A percentile compares a stretch with the other conserved stretches of the same genome.
These are phyloP conservation scores for Linaria vulgaris DNA, from an alignment of 257 asterid species.

Conservation along the genomic window DNA sequence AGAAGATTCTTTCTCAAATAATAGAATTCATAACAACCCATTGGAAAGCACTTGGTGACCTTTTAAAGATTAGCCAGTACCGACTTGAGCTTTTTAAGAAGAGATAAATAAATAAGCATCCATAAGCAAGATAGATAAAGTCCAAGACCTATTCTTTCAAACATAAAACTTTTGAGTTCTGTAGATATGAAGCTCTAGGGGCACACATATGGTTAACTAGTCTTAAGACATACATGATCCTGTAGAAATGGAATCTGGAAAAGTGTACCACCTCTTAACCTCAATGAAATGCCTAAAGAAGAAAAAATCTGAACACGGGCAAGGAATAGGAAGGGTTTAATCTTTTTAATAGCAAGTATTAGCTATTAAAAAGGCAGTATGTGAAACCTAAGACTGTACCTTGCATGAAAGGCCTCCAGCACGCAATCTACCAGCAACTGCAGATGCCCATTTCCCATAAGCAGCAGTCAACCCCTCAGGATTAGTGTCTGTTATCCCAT, in stretches of 20 bases:
- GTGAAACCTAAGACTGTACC: slow-evolving; percentile 40
- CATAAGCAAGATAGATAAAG: slow-evolving; percentile 2
- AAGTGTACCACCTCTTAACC: no score
- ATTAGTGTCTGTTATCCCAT: slow-evolving; percentile 90
- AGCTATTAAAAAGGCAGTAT: slow-evolving; percentile 10
- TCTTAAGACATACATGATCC: not conserved
- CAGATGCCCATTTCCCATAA: slow-evolving; percentile 95
- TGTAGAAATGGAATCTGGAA: not conserved
- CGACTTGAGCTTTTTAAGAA: not conserved
- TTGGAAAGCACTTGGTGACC: slow-evolving; percentile 7
- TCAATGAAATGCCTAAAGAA: not conserved
- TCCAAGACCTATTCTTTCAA: not conserved
- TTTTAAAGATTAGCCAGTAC: slow-evolving; percentile 8
- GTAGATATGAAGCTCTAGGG: not conserved
- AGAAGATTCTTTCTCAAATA: slow-evolving; percentile 6
- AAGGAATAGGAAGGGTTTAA: not conserved
- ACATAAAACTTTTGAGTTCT: not conserved
- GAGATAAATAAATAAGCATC: not conserved
- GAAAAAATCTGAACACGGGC: not conserved
- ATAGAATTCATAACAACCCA: not conserved
- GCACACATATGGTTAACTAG: not conserved
- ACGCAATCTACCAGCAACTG: slow-evolving; percentile 72
- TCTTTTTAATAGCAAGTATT: not conserved
- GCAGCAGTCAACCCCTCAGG: slow-evolving; percentile 95
- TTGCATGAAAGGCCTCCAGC: slow-evolving; percentile 94